phyloP scores from a whole-genome alignment of 176 grass and related monocot species.

The Eragrostis curvula region DNA sequence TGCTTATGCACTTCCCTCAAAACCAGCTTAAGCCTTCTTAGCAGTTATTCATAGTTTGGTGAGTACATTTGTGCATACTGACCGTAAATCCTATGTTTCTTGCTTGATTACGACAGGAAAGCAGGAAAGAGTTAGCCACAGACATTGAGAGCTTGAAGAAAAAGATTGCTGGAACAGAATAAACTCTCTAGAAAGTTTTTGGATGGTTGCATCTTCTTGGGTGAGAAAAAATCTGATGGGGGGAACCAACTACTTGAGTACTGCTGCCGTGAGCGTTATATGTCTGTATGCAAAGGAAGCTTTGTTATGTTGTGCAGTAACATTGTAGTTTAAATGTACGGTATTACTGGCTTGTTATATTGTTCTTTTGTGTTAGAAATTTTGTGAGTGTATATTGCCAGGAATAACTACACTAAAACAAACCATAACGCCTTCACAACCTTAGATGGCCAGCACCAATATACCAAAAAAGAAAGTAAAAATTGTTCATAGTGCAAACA shows the following conservation, averaged over 20 bases:
- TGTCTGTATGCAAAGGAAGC: constrained; percentile 28
- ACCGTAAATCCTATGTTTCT: background rate
- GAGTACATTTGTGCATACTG: background rate
- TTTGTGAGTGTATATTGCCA: background rate
- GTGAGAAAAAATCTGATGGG: constrained; percentile 27
- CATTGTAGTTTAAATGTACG: constrained; percentile 30
- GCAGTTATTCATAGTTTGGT: background rate
- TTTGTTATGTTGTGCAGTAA: constrained; percentile 28
- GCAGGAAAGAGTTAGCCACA: constrained; percentile 79
- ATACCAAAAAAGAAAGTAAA: background rate
- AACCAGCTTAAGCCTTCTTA: background rate
- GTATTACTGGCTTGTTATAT: background rate
- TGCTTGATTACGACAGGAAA: constrained; percentile 59
- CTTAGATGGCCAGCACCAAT: background rate
- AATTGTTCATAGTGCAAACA: too few species aligned
- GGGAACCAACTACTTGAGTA: constrained; percentile 33
- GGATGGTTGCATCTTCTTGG: background rate
- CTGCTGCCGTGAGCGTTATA: constrained; percentile 22
- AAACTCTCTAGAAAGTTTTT: constrained; percentile 29
- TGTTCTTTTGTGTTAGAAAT: background rate
- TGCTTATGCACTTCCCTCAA: background rate
- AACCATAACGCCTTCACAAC: background rate
- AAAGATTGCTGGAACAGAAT: constrained; percentile 86
- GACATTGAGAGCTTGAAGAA: constrained; percentile 92
- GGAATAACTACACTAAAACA: background rate